These are phyloP conservation scores for Phytophthora podocarpi DNA, from an alignment of 352 stramenopile genomes.

Conservation along the genomic window DNA sequence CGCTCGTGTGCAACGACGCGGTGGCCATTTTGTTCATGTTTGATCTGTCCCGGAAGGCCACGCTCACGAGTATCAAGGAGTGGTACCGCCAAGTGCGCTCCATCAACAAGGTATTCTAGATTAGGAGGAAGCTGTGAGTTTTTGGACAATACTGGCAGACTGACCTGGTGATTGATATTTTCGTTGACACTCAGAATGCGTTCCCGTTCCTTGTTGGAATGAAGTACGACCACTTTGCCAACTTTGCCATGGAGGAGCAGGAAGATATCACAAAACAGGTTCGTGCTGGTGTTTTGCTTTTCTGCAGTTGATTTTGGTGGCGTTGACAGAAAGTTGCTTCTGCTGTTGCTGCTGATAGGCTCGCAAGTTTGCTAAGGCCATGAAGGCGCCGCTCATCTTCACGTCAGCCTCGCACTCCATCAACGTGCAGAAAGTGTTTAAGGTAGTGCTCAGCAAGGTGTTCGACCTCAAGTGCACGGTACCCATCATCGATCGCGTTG, in stretches of 20 bases:
- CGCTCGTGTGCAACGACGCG: slow-evolving; percentile 94
- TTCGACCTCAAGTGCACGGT: slow-evolving; percentile 95
- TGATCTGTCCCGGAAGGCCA: slow-evolving; percentile 92
- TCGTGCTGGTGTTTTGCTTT: background rate
- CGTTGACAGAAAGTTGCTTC: slow-evolving; percentile 1
- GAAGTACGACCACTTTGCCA: slow-evolving; percentile 95
- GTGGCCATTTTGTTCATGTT: slow-evolving; percentile 97
- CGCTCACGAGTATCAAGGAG: slow-evolving; percentile 92
- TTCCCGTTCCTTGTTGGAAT: slow-evolving; percentile 94
- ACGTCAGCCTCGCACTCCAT: slow-evolving; percentile 94
- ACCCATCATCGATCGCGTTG: slow-evolving; percentile 91
- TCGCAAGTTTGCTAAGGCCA: slow-evolving; percentile 94
- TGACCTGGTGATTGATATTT: too few species aligned
- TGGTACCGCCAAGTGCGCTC: slow-evolving; percentile 92
- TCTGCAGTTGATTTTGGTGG: background rate
- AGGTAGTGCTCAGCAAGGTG: slow-evolving; percentile 94
- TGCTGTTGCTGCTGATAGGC: slow-evolving; percentile 47
- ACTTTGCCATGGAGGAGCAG: slow-evolving; percentile 90
- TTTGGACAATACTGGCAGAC: too few species aligned
- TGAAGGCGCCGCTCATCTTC: slow-evolving; percentile 95
- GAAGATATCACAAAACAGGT: slow-evolving; percentile 95
- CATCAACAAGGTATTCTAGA: slow-evolving; percentile 90
- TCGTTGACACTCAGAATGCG: slow-evolving; percentile 61
- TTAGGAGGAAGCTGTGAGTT: too few species aligned
- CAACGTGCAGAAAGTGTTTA: slow-evolving; percentile 97